A percentile compares a stretch with the other conserved stretches of the same genome.
phyloP scores from a whole-genome alignment of 306 rosid species.

The Phaseolus lunatus region DNA sequence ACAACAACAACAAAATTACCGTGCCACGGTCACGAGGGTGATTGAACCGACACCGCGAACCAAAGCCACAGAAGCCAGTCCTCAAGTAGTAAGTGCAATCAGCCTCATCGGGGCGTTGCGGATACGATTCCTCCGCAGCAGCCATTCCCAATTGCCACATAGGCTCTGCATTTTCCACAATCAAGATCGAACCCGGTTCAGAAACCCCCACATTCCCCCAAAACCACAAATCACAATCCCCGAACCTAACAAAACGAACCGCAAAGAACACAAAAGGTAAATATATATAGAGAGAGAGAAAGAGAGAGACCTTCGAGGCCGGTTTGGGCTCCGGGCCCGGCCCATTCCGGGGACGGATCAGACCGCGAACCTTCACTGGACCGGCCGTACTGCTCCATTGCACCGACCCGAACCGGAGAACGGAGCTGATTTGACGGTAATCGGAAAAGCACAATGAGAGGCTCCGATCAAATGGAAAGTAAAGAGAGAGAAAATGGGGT shows the following conservation, averaged over 20 bases:
- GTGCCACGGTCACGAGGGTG: conserved; percentile 86
- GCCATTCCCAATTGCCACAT: conserved; percentile 73
- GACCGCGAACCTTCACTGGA: conserved; percentile 70
- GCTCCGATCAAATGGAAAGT: conserved; percentile 69
- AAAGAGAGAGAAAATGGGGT: conserved; percentile 40
- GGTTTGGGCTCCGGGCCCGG: conserved; percentile 57
- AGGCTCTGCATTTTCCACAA: conserved; percentile 68
- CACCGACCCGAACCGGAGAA: conserved; percentile 50
- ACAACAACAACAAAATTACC: conserved; percentile 57
- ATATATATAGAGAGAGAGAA: neutral
- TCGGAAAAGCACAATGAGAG: conserved; percentile 51
- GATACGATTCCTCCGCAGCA: conserved; percentile 70
- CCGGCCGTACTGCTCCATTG: conserved; percentile 90
- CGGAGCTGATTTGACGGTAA: conserved; percentile 40
- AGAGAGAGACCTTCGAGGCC: conserved; percentile 67
- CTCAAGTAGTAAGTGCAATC: conserved; percentile 87
- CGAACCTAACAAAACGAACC: neutral
- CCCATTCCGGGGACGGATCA: conserved; percentile 92
- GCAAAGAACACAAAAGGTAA: conserved; percentile 35
- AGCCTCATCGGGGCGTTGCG: conserved; percentile 79
- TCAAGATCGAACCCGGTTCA: conserved; percentile 57
- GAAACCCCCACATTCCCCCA: conserved; percentile 50
- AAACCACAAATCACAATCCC: conserved; percentile 51
- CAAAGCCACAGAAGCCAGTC: conserved; percentile 94
- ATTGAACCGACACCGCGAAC: conserved; percentile 89